Base-by-base conservation (phyloP, 2,329 filamentous ascomycete genomes). In the Fusarium udum region DNA sequence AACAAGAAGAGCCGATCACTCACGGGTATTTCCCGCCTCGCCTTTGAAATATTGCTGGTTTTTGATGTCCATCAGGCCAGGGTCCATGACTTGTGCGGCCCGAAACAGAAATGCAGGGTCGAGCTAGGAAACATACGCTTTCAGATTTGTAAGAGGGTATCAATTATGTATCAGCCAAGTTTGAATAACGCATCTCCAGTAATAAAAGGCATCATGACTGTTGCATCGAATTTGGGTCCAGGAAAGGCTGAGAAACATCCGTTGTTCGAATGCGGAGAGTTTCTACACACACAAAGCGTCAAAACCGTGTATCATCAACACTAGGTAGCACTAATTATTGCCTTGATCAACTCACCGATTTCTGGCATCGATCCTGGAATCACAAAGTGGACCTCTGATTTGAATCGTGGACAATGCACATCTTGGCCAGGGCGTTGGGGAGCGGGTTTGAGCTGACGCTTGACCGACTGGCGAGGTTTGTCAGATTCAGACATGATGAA, bases 211-310 rank as follows among this genome's bases (percentile, higher is more conserved):
- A 64, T 77, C 39, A 77, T n/a, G 57, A 22, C 52, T 49, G 62
- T 57, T 69, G 71, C 63, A 77, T 69, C 37, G 70, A 71, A 26
- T 74, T 69, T 15, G 80, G 80, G 43, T 83, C 78, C 13, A 84
- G 72, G 46, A 84, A 83, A 9, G 82, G 82, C 61, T 83, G 81
- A 14, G 79, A 65, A 24, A 78, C 74, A 15, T 75, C 72, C 12
- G 72, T 61, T 22, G 77, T 79, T 56, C 80, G 77, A 66, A 83
- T 76, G 32, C 64, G 75, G 11, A 78, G 36, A 42, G 70, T 61
- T 26, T 78, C 80, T 82, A 36, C 14, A 28, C 15, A 22, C 51
- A 20, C 22, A 31, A 42, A 64, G 56, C 31, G 53, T 69, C 18
- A 62, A 64, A 49, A 58, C 34, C 18, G 16, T 12, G 18, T 15